Evolutionary conservation across 768 basidiomycete genomes (phyloP).

Genomic region (Daedaleopsis nitida): DNA sequence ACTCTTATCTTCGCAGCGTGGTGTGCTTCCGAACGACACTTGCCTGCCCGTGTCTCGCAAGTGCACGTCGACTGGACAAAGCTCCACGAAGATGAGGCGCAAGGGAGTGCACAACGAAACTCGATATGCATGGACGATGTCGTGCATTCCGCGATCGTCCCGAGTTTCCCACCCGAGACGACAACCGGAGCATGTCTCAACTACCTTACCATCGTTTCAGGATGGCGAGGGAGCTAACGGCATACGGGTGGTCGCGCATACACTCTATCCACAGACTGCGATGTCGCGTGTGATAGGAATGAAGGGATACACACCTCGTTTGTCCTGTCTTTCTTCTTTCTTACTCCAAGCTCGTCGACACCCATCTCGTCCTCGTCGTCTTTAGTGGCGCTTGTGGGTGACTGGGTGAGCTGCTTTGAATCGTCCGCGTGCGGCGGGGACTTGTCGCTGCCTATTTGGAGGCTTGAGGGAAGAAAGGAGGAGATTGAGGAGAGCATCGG

Average conservation of each 20-base stretch:
- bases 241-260: not conserved
- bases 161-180: not conserved
- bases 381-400: constrained; percentile 2
- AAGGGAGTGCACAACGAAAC: too few relatives aligned
- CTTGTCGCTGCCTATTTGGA: constrained; percentile 22
- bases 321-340: constrained; percentile 48
- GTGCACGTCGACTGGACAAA: too few relatives aligned
- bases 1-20: too few relatives aligned
- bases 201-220: too few relatives aligned
- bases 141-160: too few relatives aligned
- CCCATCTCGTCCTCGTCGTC: constrained; percentile 18
- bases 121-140: too few relatives aligned
- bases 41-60: too few relatives aligned
- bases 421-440: constrained; percentile 6
- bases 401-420: not conserved
- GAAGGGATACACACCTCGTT: constrained; percentile 46
- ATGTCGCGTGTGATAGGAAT: not conserved
- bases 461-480: constrained; percentile 24
- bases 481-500: constrained; percentile 26
- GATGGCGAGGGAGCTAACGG: too few relatives aligned
- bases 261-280: not conserved
- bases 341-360: constrained; percentile 37
- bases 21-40: too few relatives aligned
- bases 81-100: too few relatives aligned
- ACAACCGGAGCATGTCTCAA: too few relatives aligned